Evolutionary conservation across 164 flowering plant genomes (phyloP).

Genomic region (Taxillus chinensis): DNA sequence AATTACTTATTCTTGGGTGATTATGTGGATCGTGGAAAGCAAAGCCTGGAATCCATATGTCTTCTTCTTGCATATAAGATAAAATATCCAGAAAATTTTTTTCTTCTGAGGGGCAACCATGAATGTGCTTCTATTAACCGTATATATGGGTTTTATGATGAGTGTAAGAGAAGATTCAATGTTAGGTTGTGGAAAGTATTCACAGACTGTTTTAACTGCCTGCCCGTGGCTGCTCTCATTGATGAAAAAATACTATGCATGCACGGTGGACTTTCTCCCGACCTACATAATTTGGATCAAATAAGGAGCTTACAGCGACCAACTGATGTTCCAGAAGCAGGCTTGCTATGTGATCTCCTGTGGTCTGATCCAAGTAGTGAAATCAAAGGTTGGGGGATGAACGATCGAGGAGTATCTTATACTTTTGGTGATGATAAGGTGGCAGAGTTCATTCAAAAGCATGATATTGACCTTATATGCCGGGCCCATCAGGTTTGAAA

Average conservation of each 20-base stretch:
- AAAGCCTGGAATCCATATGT: constrained; percentile 51
- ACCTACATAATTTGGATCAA: constrained; percentile 35
- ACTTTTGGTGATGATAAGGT: constrained; percentile 49
- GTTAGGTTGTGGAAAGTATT: constrained; percentile 47
- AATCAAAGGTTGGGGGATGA: constrained; percentile 53
- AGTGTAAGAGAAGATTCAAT: constrained; percentile 49
- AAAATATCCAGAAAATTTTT: constrained; percentile 46
- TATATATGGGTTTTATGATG: constrained; percentile 56
- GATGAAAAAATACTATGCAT: constrained; percentile 51
- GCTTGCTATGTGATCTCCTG: constrained; percentile 50
- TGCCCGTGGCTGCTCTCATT: constrained; percentile 49
- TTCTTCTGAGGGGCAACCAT: constrained; percentile 52
- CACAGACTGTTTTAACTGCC: constrained; percentile 50
- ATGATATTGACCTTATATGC: constrained; percentile 48
- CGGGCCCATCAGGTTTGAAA: constrained; percentile 50
- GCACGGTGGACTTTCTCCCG: constrained; percentile 61
- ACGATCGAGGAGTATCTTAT: constrained; percentile 53
- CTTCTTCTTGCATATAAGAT: constrained; percentile 55
- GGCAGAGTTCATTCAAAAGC: constrained; percentile 37
- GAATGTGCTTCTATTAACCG: constrained; percentile 57
- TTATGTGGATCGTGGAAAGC: constrained; percentile 55
- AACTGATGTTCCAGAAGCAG: constrained; percentile 52
- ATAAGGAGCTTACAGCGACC: constrained; percentile 43
- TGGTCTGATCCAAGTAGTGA: constrained; percentile 62
- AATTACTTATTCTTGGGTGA: constrained; percentile 44